Percentiles rank a stretch among this genome's conserved stretches.
Conservation (phyloP, 2,329 filamentous ascomycete species). For the Cercospora brassicicola region DNA sequence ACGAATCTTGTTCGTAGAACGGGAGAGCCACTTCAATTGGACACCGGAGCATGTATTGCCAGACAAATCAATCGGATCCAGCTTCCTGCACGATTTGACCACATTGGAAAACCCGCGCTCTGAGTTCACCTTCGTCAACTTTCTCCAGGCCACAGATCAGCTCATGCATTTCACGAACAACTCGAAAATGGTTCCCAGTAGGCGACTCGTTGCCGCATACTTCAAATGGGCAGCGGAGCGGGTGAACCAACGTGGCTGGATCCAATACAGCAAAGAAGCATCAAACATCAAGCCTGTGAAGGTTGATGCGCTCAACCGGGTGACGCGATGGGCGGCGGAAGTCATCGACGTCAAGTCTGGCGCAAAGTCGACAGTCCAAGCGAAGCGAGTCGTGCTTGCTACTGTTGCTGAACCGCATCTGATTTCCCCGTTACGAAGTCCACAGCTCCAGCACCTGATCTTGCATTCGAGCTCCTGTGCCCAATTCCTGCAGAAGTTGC, state of each 20-base stretch:
- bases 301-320: slow-evolving; percentile 9
- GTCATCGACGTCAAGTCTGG: slow-evolving; percentile 21
- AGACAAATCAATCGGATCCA: slow-evolving; percentile 25
- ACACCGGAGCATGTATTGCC: slow-evolving; percentile 25
- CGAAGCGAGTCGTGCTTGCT: slow-evolving; percentile 29
- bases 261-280: slow-evolving; percentile 29
- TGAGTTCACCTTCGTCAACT: slow-evolving; percentile 36
- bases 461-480: slow-evolving; percentile 24
- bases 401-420: slow-evolving; percentile 27
- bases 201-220: slow-evolving; percentile 32
- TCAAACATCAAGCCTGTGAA: slow-evolving; percentile 24
- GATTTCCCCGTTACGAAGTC: slow-evolving; percentile 20
- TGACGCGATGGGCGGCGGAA: slow-evolving; percentile 26
- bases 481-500: slow-evolving; percentile 23
- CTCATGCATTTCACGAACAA: slow-evolving; percentile 35
- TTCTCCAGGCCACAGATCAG: slow-evolving; percentile 32
- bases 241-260: slow-evolving; percentile 30
- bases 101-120: slow-evolving; percentile 35
- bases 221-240: slow-evolving; percentile 32
- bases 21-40: slow-evolving; percentile 24
- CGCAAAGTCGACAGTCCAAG: slow-evolving; percentile 19
- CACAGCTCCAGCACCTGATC: slow-evolving; percentile 17
- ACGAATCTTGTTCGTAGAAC: slow-evolving; percentile 30
- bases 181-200: slow-evolving; percentile 29
- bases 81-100: slow-evolving; percentile 33